Base-by-base conservation (phyloP, 305 asterid genomes). In the Salvia sclarea region DNA sequence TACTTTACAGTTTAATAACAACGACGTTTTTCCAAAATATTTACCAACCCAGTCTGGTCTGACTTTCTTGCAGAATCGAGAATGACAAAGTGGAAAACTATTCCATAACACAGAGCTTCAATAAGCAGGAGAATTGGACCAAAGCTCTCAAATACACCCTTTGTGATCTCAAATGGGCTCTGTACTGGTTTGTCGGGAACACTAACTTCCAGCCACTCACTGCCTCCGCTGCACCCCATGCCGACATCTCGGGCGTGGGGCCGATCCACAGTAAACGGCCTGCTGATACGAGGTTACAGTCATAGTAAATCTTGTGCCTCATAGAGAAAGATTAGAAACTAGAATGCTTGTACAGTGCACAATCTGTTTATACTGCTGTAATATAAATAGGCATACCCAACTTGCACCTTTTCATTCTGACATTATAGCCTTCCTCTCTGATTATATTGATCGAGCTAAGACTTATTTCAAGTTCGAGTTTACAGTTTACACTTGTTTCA, bases 101-200 rank as follows among this genome's bases (percentile, higher is more conserved):
- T 77, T 95, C 98, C 16, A 95, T 95, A 48, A 92, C 98, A 0
- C 97, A 89, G 74, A 95, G 99, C 88, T 95, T 91, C 84, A 95
- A 90, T 45, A 92, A 95, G 70, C 98, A 67, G 44, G 99, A 91
- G 74, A 85, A 88, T 69, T 95, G 99, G 99, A 95, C 99, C 40
- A 95, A 95, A 84, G 99, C 99, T 78, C 97, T 95, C 59, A 95
- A 95, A 78, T 91, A 95, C 76, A 95, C 97, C 3, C 97, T 95
- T 54, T 88, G 98, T 82, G 83, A 91, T 83, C 84, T 95, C 82
- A 91, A 95, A 78, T 95, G 98, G 97, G 96, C 91, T 38, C 95
- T 95, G 50, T 95, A 85, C 86, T 95, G 99, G 99, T 95, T 95
- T 65, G 93, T 95, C 4, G 97, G 97, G 57, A 95, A 91, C 74